Conservation (phyloP, 257 asterid genomes). For the Parsonsia alboflavescens region DNA sequence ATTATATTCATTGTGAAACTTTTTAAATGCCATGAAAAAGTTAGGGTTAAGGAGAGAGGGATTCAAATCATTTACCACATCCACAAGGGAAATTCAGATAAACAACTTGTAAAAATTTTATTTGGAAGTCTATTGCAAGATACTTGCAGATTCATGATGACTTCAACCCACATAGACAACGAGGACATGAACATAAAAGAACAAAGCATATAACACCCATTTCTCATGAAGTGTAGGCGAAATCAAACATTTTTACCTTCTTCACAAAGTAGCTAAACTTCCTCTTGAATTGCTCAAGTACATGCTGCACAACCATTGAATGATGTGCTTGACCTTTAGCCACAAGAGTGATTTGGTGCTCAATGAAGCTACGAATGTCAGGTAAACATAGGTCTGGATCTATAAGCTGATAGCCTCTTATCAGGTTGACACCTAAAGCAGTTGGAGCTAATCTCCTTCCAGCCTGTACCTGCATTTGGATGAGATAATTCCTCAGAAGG, state of each 20-base stretch:
- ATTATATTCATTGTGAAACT: not conserved
- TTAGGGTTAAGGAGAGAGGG: not conserved
- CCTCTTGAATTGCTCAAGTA: slow-evolving; percentile 69
- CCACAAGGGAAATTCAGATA: not conserved
- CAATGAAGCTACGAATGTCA: slow-evolving; percentile 88
- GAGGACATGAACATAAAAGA: not conserved
- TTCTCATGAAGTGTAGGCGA: not conserved
- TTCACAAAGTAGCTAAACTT: slow-evolving; percentile 81
- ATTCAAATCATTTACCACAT: not conserved
- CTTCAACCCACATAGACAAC: not conserved
- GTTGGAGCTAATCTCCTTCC: slow-evolving; percentile 87
- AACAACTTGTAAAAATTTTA: not conserved
- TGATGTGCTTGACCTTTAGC: slow-evolving; percentile 96
- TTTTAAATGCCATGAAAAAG: not conserved
- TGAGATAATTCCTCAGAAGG: not conserved
- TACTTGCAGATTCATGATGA: not conserved
- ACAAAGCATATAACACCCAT: not conserved
- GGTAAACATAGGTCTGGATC: slow-evolving; percentile 94
- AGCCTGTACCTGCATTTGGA: slow-evolving; percentile 65
- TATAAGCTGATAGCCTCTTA: slow-evolving; percentile 87
- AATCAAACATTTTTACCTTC: slow-evolving; percentile 44
- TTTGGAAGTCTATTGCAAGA: not conserved
- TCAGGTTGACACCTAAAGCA: slow-evolving; percentile 81
- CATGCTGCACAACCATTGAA: slow-evolving; percentile 72
- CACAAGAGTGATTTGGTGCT: slow-evolving; percentile 82